A percentile compares a stretch with the other conserved stretches of the same genome.
Conservation (phyloP, 1,284 basidiomycete genomes). For the Sanghuangporus baumii region DNA sequence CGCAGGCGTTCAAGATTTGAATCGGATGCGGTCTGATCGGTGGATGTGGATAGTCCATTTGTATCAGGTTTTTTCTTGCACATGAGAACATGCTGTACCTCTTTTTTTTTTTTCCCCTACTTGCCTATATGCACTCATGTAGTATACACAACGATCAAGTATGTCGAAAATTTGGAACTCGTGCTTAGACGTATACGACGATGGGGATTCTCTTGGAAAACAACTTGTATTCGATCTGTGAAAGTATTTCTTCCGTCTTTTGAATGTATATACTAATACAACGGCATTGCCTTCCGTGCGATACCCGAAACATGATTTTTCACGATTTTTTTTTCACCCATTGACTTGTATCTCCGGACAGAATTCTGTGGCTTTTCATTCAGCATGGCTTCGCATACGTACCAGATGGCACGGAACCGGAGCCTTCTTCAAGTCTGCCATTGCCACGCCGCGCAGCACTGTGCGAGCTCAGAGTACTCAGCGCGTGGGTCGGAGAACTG, state of each 20-base stretch:
- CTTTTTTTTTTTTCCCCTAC: background rate
- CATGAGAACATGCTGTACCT: background rate
- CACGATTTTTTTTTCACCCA: background rate
- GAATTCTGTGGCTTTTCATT: constrained; percentile 7
- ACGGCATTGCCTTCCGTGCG: no score
- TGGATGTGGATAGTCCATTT: background rate
- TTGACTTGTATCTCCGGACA: background rate
- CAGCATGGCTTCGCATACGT: constrained; percentile 66
- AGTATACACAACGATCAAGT: no score
- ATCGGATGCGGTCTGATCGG: background rate
- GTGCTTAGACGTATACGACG: no score
- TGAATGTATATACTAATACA: no score
- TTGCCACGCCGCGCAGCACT: constrained; percentile 30
- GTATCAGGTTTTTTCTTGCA: background rate
- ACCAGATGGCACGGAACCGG: constrained; percentile 43
- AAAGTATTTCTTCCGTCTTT: no score
- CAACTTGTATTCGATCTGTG: no score
- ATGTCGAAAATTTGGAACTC: no score
- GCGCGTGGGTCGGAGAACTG: constrained; percentile 44
- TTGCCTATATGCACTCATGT: no score
- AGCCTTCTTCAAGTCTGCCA: constrained; percentile 38
- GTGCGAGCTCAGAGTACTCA: constrained; percentile 38
- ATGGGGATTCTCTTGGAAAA: no score
- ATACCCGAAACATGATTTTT: no score
- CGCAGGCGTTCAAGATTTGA: background rate